Percentiles rank a stretch among this genome's conserved stretches.
Evolutionary conservation across 768 basidiomycete genomes (phyloP).

Genomic region (Sporobolomyces pararoseus): DNA sequence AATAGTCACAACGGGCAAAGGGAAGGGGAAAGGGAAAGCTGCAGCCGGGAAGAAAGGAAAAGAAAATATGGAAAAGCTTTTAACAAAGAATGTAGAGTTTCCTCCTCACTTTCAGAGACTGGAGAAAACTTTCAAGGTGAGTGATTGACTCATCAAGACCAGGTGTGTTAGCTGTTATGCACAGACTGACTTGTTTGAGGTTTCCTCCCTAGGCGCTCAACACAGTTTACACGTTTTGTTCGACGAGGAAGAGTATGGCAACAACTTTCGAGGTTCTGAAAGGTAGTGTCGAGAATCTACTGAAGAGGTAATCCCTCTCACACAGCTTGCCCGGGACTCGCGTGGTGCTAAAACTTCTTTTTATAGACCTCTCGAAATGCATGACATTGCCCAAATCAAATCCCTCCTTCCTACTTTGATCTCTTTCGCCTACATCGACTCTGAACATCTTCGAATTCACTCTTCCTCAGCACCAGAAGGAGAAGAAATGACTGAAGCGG

Average conservation of each 20-base stretch:
- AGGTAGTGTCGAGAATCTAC: constrained; percentile 71
- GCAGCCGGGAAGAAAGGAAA: constrained; percentile 30
- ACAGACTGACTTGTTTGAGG: too few species aligned
- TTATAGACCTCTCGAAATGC: constrained; percentile 69
- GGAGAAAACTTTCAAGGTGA: constrained; percentile 62
- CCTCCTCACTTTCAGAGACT: constrained; percentile 59
- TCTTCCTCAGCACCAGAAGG: constrained; percentile 47
- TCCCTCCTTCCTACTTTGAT: constrained; percentile 78
- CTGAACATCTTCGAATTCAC: constrained; percentile 61
- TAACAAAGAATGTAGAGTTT: constrained; percentile 52
- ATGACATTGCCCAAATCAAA: constrained; percentile 78
- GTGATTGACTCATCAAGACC: constrained; percentile 8
- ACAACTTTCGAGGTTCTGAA: constrained; percentile 72
- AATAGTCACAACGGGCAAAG: not conserved
- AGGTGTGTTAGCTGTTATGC: not conserved
- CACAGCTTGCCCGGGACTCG: too few species aligned
- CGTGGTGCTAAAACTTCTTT: not conserved
- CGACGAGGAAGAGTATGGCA: constrained; percentile 72
- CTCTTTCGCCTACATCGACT: constrained; percentile 74
- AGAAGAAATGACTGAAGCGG: constrained; percentile 10
- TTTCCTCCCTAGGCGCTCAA: constrained; percentile 65
- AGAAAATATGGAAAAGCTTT: constrained; percentile 28
- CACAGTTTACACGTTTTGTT: constrained; percentile 81
- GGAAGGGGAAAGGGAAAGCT: constrained; percentile 10
- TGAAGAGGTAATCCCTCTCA: constrained; percentile 60